phyloP scores from a whole-genome alignment of 176 grass and related monocot species.

The Oryza australiensis region DNA sequence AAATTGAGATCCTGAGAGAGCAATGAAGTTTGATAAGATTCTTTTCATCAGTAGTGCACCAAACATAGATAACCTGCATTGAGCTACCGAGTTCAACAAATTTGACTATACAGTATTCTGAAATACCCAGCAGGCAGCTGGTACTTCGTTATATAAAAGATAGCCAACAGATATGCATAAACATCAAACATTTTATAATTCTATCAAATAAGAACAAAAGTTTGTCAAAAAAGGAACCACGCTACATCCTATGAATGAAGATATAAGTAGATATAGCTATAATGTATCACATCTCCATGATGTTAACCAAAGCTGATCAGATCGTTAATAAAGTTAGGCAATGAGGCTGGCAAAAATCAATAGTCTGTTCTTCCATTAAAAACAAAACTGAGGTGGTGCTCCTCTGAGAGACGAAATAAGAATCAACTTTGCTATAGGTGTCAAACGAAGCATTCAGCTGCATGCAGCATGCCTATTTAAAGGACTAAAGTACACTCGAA shows the following conservation, averaged over 20 bases:
- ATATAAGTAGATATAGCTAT: background rate
- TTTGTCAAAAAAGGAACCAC: background rate
- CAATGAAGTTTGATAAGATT: conserved; percentile 2
- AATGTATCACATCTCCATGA: background rate
- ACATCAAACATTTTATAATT: background rate
- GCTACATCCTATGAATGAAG: background rate
- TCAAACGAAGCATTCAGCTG: background rate
- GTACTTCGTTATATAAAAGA: background rate
- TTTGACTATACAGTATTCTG: background rate
- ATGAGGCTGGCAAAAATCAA: background rate
- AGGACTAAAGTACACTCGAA: background rate
- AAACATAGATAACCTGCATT: background rate
- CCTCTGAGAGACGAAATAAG: background rate
- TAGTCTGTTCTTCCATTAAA: background rate
- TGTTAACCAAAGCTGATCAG: conserved; percentile 1
- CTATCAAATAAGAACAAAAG: background rate
- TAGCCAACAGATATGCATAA: background rate
- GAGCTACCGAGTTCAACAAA: background rate
- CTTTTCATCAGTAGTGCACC: background rate
- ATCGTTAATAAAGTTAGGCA: background rate
- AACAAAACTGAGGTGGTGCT: background rate
- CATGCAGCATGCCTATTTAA: background rate
- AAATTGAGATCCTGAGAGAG: background rate
- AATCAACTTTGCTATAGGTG: background rate
- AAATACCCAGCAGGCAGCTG: background rate